Conservation (phyloP, 139 green algal genomes). For the Tetratostichococcus sp. region DNA sequence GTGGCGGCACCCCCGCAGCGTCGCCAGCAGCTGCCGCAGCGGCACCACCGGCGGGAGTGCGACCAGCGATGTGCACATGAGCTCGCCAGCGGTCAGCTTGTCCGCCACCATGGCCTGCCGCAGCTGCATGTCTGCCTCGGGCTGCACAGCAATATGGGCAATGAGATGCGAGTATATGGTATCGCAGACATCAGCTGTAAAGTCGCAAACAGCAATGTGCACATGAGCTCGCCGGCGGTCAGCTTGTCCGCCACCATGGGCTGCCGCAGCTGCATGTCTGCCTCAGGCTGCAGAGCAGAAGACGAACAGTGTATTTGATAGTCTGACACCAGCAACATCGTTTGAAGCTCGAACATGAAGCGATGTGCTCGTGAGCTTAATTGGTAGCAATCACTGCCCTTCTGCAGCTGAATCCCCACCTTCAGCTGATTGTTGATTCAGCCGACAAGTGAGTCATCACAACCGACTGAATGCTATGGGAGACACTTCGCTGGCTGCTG, state of each 20-base stretch:
- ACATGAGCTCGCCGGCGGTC: conserved; percentile 53
- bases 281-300: conserved; percentile 27
- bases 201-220: conserved; percentile 37
- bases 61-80: conserved; percentile 45
- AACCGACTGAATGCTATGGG: too few relatives aligned
- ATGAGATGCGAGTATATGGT: too few relatives aligned
- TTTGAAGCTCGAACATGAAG: too few relatives aligned
- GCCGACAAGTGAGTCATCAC: too few relatives aligned
- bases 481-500: too few relatives aligned
- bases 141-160: conserved; percentile 19
- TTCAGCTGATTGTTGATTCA: too few relatives aligned
- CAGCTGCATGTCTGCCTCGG: conserved; percentile 34
- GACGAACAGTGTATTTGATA: too few relatives aligned
- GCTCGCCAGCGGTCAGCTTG: conserved; percentile 55
- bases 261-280: conserved; percentile 35
- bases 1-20: conserved; percentile 44
- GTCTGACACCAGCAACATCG: too few relatives aligned
- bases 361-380: too few relatives aligned
- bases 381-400: too few relatives aligned
- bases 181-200: too few relatives aligned
- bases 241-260: conserved; percentile 59
- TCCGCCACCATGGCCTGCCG: conserved; percentile 50
- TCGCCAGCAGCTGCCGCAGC: conserved; percentile 33
- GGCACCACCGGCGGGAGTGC: conserved; percentile 44
- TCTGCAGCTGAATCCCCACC: too few relatives aligned